Base-by-base conservation (phyloP, 805 yeast species). In the Metschnikowia vanudenii region DNA sequence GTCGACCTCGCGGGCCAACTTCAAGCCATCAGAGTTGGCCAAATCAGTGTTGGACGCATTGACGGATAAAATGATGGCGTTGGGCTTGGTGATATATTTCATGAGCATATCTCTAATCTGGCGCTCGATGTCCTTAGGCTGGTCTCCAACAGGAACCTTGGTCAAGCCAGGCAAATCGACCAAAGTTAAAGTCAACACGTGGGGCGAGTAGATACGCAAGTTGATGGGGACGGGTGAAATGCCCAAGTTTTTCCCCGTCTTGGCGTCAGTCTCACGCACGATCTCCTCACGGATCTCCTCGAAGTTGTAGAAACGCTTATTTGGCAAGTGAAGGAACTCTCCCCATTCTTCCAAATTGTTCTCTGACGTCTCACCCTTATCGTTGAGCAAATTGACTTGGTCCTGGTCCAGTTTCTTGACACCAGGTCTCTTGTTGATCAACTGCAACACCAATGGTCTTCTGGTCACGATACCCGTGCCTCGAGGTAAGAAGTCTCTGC, bases 81-180 rank as follows among this genome's bases (percentile, higher is more conserved):
- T 92, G 47, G 98, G 98, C 60, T 90, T 90, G 22, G 96, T 85
- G 55, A 94, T 91, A 64, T 85, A 94, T 68, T 90, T 91, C 78
- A 94, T 76, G 39, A 94, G 75, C 89, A 94, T 85, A 54, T 90
- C 96, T 62, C 90, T 84, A 60, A 94, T 94, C 70, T 89, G 97
- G 54, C 79, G 82, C 72, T 94, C 99, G 55, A 94, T 94, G 67
- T 94, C 99, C 59, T 87, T 85, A 45, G 99, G 99, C 70, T 94
- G 99, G 70, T 94, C 99, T 41, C 99, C 99, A 46, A 94, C 97
- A 3, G 99, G 99, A 32, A 94, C 99, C 65, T 94, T 94, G 34
- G 99, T 94, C 61, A 94, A 79, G 50, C 99, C 99, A 9, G 99
- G 99, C 60, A 94, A 78, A 71, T 94, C 99, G 34, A 94, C 97